Conservation (phyloP, 176 grass and related monocot species). For the Chrysopogon serrulatus region DNA sequence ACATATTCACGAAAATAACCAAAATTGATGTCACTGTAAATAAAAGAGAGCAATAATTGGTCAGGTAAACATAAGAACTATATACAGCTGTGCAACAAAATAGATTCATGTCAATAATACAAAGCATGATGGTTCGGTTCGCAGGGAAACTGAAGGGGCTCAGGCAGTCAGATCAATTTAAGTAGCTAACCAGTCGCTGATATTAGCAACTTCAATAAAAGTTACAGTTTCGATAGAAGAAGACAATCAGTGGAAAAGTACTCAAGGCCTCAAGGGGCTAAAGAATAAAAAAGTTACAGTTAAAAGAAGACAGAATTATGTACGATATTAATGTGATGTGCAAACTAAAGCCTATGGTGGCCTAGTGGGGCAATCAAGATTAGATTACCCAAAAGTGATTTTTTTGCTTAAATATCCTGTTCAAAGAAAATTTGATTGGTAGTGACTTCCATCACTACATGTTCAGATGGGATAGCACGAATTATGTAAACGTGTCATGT, state of each 20-base stretch:
- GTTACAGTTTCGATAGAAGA: background rate
- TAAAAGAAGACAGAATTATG: background rate
- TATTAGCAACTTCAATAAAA: background rate
- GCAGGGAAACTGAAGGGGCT: background rate
- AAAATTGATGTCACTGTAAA: constrained; percentile 96
- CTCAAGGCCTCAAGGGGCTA: background rate
- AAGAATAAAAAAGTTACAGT: background rate
- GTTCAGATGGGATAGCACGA: constrained; percentile 1
- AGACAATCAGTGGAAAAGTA: background rate
- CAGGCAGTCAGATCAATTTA: background rate
- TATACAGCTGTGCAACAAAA: background rate
- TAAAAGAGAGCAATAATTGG: constrained; percentile 17
- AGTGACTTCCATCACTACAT: background rate
- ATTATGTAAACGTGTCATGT: background rate
- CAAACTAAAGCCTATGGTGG: background rate
- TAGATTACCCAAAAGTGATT: background rate
- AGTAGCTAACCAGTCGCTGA: background rate
- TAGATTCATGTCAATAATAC: background rate
- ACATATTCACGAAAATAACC: constrained; percentile 89
- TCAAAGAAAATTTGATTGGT: background rate
- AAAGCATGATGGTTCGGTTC: background rate
- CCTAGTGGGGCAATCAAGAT: constrained; percentile 4
- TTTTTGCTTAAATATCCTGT: background rate
- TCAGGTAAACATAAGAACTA: constrained; percentile 25
- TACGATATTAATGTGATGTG: background rate